These are phyloP conservation scores for Pilaira anomala DNA, from an alignment of 192 early-diverging fungal species.

Conservation along the genomic window DNA sequence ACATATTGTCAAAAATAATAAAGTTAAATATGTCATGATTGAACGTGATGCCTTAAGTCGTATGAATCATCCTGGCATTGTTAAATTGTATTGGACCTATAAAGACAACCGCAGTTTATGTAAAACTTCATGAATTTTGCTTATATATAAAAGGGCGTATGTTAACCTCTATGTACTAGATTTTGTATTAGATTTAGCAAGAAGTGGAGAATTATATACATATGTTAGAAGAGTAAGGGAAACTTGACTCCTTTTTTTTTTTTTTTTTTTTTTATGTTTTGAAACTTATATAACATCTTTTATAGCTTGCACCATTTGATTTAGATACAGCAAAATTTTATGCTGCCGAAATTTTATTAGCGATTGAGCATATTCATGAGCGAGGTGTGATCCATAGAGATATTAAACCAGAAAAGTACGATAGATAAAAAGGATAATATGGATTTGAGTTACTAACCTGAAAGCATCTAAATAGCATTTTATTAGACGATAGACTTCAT, in stretches of 20 bases:
- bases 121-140: conserved; percentile 20
- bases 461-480: conserved; percentile 57
- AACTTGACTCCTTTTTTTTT: conserved; percentile 5
- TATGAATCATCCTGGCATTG: conserved; percentile 86
- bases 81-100: conserved; percentile 93
- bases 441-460: background rate
- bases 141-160: conserved; percentile 3
- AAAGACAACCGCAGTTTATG: conserved; percentile 87
- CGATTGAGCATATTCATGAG: conserved; percentile 86
- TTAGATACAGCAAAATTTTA: conserved; percentile 80
- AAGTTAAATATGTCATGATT: conserved; percentile 93
- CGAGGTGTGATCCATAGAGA: conserved; percentile 88
- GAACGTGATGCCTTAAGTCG: conserved; percentile 87
- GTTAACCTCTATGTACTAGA: conserved; percentile 49
- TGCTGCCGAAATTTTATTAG: conserved; percentile 79
- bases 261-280: too few species aligned
- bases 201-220: conserved; percentile 88
- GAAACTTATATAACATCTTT: background rate
- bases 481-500: conserved; percentile 86
- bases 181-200: conserved; percentile 88
- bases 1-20: conserved; percentile 92
- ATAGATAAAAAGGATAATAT: background rate
- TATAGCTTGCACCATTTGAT: conserved; percentile 71
- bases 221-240: conserved; percentile 68
- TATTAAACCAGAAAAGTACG: conserved; percentile 91